Base-by-base conservation (phyloP, 2,329 filamentous ascomycete species). In the Ophiostoma perfectum region DNA sequence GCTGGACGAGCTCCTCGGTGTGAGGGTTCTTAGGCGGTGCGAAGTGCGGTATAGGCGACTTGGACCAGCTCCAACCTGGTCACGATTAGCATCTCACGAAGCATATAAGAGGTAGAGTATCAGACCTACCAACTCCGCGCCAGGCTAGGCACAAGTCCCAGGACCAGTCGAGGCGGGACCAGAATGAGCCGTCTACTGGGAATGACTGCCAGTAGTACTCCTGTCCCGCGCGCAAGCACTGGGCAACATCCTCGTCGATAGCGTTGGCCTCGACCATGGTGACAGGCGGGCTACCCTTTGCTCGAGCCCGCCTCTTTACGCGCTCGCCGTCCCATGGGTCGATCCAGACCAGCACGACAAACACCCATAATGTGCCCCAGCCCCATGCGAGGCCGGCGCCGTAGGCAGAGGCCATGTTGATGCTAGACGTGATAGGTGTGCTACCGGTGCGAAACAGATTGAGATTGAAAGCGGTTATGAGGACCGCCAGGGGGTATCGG, bases 141-240 rank as follows among this genome's bases (percentile, higher is more conserved):
- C 86, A 83, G 66, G 82, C 83, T 42, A 78, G 78, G 14, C 81
- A 76, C n/a, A 89, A 78, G 71, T 88, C 86, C 16, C 81, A 73
- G 0, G 81, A 78, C 87, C 87, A 89, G 71, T 78, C 77, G 7
- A 88, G 74, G 11, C 87, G 81, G 55, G 82, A 76, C 38, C 74
- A 66, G 63, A 87, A 82, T 0, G 82, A 75, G 1, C 76, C 82
- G 3, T 82, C 75, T 4, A 79, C 78, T 0, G 86, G 87, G 71
- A 83, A 89, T 0, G 80, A 76, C 74, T 89, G 82, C 87, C 87
- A 89, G 73, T 83, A 82, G 68, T 87, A 88, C 69, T 84, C 80
- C 63, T 78, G 78, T 44, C 70, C 71, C 9, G 78, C 73, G 18
- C 78, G 73, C 2, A 75, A 71, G 64, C 73, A 71, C 41, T 64